These are phyloP conservation scores for Psilocybe azurescens DNA, from an alignment of 768 basidiomycete species.

Conservation along the genomic window DNA sequence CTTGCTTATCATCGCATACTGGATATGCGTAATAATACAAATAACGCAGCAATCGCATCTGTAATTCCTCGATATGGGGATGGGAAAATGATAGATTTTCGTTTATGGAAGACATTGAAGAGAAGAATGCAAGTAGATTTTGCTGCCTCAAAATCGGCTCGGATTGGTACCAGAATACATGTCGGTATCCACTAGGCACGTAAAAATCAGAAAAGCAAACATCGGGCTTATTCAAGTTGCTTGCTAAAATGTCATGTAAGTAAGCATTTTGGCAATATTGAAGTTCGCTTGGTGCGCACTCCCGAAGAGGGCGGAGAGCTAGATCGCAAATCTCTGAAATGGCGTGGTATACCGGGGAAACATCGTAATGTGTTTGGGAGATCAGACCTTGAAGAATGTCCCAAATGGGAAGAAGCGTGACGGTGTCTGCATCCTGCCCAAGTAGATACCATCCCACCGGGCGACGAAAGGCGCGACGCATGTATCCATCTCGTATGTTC, in stretches of 20 bases:
- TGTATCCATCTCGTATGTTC: neutral
- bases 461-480: neutral
- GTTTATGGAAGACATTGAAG: neutral
- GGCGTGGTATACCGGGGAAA: neutral
- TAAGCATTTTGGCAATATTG: neutral
- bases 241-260: neutral
- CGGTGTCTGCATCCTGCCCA: neutral
- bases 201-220: neutral
- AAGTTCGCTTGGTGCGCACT: neutral
- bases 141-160: neutral
- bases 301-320: neutral
- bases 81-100: neutral
- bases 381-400: neutral
- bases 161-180: neutral
- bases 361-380: neutral
- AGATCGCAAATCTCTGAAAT: neutral
- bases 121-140: neutral
- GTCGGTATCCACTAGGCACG: neutral
- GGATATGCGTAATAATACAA: neutral
- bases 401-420: neutral
- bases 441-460: neutral
- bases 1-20: neutral
- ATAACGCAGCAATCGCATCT: neutral
- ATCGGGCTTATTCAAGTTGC: neutral
- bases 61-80: neutral